Evolutionary conservation across 352 stramenopile genomes (phyloP).

Genomic region (Phytophthora foliorum): DNA sequence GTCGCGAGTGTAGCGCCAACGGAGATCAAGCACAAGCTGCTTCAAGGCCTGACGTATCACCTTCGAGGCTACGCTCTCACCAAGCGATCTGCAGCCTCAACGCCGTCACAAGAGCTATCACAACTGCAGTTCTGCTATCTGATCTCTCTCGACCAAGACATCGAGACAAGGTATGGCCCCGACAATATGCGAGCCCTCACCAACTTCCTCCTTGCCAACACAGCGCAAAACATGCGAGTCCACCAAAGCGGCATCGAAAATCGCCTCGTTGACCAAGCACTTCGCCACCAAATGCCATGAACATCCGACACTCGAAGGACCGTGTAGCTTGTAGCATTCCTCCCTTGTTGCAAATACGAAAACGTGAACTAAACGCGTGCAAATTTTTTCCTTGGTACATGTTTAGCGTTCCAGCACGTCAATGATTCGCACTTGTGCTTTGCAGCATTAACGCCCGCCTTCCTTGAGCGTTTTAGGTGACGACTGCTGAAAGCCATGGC

Average conservation of each 20-base stretch:
- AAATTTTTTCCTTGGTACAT: no score
- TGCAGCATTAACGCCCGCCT: no score
- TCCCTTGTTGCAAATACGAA: neutral
- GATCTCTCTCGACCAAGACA: constrained; percentile 54
- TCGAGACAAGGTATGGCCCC: constrained; percentile 28
- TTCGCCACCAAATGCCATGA: neutral
- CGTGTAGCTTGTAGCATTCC: neutral
- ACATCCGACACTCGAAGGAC: neutral
- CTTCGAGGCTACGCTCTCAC: constrained; percentile 68
- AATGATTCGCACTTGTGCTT: no score
- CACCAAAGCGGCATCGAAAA: constrained; percentile 59
- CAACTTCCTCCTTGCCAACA: constrained; percentile 53
- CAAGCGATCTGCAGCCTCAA: constrained; percentile 41
- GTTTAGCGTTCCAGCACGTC: no score
- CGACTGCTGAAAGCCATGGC: neutral
- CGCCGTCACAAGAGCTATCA: constrained; percentile 36
- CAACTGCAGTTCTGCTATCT: constrained; percentile 62
- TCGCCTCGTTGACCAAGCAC: constrained; percentile 37
- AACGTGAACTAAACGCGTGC: no score
- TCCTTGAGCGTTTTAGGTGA: neutral
- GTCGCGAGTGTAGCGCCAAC: constrained; percentile 56
- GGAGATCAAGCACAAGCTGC: constrained; percentile 61
- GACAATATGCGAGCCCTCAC: constrained; percentile 46
- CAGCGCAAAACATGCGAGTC: constrained; percentile 46
- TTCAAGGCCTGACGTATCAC: constrained; percentile 45